Conservation (phyloP, 768 basidiomycete genomes). For the Boletus vinaceobasis region DNA sequence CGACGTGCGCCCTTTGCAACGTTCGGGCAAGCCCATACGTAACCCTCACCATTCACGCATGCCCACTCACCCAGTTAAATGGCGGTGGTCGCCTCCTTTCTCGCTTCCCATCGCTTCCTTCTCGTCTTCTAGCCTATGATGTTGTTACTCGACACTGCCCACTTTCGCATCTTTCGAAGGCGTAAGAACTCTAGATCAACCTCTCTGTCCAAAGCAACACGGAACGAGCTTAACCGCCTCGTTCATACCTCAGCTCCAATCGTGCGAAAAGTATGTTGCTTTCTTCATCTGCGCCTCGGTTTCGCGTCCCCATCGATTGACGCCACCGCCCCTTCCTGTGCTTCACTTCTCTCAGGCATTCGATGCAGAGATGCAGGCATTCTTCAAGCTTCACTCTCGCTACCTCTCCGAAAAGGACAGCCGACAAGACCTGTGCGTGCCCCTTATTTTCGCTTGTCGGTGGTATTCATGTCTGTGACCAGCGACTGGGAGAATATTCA, state of each 20-base stretch:
- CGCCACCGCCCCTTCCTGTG: conserved; percentile 17
- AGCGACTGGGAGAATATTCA: conserved; percentile 91
- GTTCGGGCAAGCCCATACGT: not conserved
- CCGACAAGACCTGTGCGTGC: conserved; percentile 76
- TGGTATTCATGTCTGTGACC: conserved; percentile 6
- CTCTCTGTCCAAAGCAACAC: conserved; percentile 48
- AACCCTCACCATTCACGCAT: conserved; percentile 22
- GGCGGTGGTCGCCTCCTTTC: conserved; percentile 13
- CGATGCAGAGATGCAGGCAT: conserved; percentile 93
- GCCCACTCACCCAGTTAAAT: conserved; percentile 20
- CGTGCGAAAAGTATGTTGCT: conserved; percentile 50
- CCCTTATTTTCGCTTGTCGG: conserved; percentile 6
- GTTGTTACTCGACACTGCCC: conserved; percentile 33
- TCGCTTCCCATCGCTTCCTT: conserved; percentile 27
- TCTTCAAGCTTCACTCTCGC: conserved; percentile 94
- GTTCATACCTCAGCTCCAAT: conserved; percentile 54
- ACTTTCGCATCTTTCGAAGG: conserved; percentile 35
- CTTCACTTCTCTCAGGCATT: conserved; percentile 42
- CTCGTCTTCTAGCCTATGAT: conserved; percentile 7
- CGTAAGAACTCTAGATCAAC: conserved; percentile 43
- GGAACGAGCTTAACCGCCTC: conserved; percentile 66
- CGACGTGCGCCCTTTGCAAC: conserved; percentile 7
- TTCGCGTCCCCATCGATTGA: conserved; percentile 27
- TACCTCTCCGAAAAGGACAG: conserved; percentile 88
- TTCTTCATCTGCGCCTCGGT: conserved; percentile 29